Conservation (phyloP, 257 asterid genomes). For the Capsicum baccatum region DNA sequence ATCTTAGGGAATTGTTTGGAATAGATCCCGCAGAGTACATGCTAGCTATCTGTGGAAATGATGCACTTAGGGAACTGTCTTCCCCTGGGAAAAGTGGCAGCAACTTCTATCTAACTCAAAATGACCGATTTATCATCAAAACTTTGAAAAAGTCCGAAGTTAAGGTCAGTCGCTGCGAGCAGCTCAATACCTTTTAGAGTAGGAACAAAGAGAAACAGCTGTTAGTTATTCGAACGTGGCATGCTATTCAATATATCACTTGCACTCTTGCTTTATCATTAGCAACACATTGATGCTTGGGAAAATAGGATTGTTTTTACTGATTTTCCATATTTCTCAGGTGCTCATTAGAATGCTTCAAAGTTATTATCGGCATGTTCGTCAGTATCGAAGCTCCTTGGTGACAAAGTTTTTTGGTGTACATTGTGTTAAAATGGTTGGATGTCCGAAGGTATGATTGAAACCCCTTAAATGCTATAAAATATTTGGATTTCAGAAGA, state of each 20-base stretch:
- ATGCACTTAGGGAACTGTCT: constrained; percentile 42
- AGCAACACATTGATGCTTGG: constrained; percentile 1
- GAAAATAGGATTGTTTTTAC: constrained; percentile 18
- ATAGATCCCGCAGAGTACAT: constrained; percentile 45
- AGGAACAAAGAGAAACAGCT: neutral
- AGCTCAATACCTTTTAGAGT: neutral
- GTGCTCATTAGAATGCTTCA: constrained; percentile 43
- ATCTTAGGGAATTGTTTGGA: constrained; percentile 39
- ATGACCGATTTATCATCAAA: constrained; percentile 44
- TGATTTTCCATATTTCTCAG: constrained; percentile 28
- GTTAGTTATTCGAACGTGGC: constrained; percentile 14
- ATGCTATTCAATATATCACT: neutral
- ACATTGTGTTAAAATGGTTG: constrained; percentile 42
- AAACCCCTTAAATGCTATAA: neutral
- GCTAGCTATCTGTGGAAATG: constrained; percentile 42
- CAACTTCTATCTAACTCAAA: constrained; percentile 39
- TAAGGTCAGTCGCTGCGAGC: constrained; percentile 35
- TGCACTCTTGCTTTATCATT: neutral
- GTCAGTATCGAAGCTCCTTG: constrained; percentile 34
- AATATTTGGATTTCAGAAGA: neutral
- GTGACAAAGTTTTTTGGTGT: constrained; percentile 41
- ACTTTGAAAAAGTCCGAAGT: constrained; percentile 44
- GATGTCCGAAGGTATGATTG: constrained; percentile 41
- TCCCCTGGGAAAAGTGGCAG: constrained; percentile 51
- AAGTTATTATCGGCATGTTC: constrained; percentile 37